These are phyloP conservation scores for Fistulifera solaris DNA, from an alignment of 108 stramenopile genomes.

Conservation along the genomic window DNA sequence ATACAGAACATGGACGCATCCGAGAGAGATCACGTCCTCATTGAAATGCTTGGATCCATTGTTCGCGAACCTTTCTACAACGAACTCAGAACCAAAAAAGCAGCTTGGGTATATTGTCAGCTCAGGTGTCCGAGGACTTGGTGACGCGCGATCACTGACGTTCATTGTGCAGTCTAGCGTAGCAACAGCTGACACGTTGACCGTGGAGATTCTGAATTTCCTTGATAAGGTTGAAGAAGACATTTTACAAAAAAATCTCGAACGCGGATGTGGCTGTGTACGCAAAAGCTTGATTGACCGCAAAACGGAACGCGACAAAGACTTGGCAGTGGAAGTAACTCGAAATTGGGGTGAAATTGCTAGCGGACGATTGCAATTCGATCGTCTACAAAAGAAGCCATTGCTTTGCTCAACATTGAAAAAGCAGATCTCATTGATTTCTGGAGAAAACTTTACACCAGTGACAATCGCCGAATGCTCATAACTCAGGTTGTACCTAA, in stretches of 20 bases:
- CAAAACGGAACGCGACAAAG: constrained; percentile 79
- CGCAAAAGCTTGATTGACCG: constrained; percentile 67
- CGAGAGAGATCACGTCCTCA: constrained; percentile 61
- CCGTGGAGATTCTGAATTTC: constrained; percentile 38
- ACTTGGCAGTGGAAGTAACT: constrained; percentile 60
- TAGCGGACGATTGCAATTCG: constrained; percentile 59
- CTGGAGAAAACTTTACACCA: constrained; percentile 53
- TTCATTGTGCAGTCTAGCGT: constrained; percentile 63
- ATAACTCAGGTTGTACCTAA: constrained; percentile 61
- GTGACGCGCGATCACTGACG: constrained; percentile 48
- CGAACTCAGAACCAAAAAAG: constrained; percentile 81
- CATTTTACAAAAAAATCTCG: constrained; percentile 36
- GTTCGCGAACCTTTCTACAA: constrained; percentile 84
- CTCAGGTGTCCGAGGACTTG: constrained; percentile 62
- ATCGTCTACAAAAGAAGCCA: constrained; percentile 59
- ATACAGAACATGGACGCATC: constrained; percentile 52
- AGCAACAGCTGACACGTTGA: constrained; percentile 27
- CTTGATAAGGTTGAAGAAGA: constrained; percentile 34
- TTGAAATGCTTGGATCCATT: constrained; percentile 60
- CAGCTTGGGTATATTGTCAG: constrained; percentile 92
- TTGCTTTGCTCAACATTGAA: constrained; percentile 43
- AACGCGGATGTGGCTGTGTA: constrained; percentile 48
- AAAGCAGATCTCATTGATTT: constrained; percentile 68
- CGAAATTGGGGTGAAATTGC: constrained; percentile 82
- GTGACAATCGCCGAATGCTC: constrained; percentile 46